phyloP scores from a whole-genome alignment of 139 green algal genomes.

The Chlorella sp. region DNA sequence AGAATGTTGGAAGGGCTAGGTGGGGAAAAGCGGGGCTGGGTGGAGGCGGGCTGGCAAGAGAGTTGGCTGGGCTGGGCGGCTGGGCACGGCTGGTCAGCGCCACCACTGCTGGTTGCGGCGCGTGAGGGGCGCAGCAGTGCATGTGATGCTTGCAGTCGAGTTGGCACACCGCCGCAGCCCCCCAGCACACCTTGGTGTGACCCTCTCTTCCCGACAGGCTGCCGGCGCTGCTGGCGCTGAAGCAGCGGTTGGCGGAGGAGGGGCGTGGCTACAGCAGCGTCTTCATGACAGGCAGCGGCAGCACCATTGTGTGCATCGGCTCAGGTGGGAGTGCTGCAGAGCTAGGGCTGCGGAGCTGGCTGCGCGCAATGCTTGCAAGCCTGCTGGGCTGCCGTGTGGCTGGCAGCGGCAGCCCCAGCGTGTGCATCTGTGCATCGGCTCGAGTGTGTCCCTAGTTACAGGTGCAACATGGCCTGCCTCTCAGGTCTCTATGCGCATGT shows the following conservation, averaged over 20 bases:
- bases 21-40: neutral
- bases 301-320: slow-evolving; percentile 89
- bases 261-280: slow-evolving; percentile 73
- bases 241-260: slow-evolving; percentile 69
- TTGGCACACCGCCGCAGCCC: too few relatives aligned
- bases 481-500: too few relatives aligned
- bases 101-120: neutral
- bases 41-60: neutral
- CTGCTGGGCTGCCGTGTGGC: too few relatives aligned
- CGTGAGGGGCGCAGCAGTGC: too few relatives aligned
- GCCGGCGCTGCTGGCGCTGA: slow-evolving; percentile 84
- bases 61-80: neutral
- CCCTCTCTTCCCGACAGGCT: slow-evolving; percentile 54
- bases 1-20: neutral
- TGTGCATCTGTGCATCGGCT: too few relatives aligned
- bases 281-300: slow-evolving; percentile 98
- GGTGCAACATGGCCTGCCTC: too few relatives aligned
- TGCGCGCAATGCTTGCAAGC: too few relatives aligned
- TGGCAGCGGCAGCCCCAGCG: too few relatives aligned
- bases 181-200: neutral
- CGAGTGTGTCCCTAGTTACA: too few relatives aligned
- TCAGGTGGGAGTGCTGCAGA: too few relatives aligned
- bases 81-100: neutral
- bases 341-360: too few relatives aligned
- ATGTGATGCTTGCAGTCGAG: too few relatives aligned